phyloP scores from a whole-genome alignment of 139 green algal genomes.

The Ettlia oleoabundans region DNA sequence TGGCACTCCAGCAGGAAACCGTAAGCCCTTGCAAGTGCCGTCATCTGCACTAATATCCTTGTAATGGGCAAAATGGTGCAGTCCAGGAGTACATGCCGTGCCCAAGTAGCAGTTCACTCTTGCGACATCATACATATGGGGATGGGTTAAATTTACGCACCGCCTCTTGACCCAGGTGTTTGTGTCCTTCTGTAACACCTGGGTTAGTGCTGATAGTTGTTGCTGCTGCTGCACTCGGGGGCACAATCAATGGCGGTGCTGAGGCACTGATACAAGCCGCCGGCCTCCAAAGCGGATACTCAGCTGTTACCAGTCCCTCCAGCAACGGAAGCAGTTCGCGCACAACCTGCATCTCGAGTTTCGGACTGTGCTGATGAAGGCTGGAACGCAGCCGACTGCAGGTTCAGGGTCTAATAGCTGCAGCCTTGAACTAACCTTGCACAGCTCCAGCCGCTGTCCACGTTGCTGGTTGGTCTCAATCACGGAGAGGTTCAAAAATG shows the following conservation, averaged over 20 bases:
- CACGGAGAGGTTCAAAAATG: neutral
- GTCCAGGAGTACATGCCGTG: too few species aligned
- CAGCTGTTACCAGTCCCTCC: neutral
- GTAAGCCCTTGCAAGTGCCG: neutral
- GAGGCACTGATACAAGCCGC: too few species aligned
- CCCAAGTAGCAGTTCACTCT: neutral
- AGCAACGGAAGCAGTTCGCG: neutral
- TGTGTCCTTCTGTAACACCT: neutral
- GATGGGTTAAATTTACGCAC: neutral
- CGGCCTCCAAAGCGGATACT: neutral
- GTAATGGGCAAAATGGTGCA: too few species aligned
- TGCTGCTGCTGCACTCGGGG: neutral
- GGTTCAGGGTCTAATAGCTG: too few species aligned
- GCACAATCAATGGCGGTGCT: neutral
- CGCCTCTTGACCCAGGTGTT: neutral
- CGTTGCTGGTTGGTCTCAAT: conserved; percentile 1
- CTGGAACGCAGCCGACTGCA: neutral
- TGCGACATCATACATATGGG: neutral
- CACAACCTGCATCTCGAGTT: neutral
- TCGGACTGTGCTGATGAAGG: neutral
- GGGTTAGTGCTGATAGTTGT: neutral
- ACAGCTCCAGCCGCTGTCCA: neutral
- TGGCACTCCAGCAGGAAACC: conserved; percentile 1
- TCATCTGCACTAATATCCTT: conserved; percentile 2
- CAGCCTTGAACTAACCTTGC: neutral